A percentile compares a stretch with the other conserved stretches of the same genome.
Conservation (phyloP, 2,329 filamentous ascomycete genomes). For the Hymenoscyphus fraxineus region DNA sequence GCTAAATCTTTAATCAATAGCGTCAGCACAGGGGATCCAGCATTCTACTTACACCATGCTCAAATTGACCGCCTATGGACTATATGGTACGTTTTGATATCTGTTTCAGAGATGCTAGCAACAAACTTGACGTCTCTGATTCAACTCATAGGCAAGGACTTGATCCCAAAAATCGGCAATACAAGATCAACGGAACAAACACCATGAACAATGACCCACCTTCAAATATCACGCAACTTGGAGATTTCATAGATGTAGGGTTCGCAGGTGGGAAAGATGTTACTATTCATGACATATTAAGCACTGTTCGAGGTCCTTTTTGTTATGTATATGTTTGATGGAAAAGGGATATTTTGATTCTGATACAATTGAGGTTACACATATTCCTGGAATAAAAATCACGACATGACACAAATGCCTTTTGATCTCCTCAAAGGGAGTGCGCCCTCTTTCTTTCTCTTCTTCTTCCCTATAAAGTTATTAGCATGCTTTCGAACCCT, state of each 20-base stretch:
- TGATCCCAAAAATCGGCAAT: slow-evolving; percentile 31
- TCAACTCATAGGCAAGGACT: slow-evolving; percentile 8
- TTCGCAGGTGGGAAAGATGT: slow-evolving; percentile 11
- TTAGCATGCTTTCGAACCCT: background rate
- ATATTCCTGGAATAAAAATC: background rate
- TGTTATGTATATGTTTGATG: slow-evolving; percentile 14
- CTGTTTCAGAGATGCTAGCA: background rate
- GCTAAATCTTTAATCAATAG: background rate
- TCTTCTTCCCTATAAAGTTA: background rate
- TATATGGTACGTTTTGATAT: slow-evolving; percentile 4
- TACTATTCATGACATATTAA: slow-evolving; percentile 14
- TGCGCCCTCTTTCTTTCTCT: background rate
- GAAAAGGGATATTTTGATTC: background rate
- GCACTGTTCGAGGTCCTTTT: slow-evolving; percentile 14
- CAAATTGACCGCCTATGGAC: slow-evolving; percentile 37
- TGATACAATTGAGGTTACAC: background rate
- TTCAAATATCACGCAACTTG: slow-evolving; percentile 27
- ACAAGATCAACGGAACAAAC: slow-evolving; percentile 36
- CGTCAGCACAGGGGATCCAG: slow-evolving; percentile 43
- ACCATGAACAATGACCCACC: slow-evolving; percentile 40
- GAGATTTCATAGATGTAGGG: slow-evolving; percentile 7
- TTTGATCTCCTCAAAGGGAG: background rate
- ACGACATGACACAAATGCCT: background rate
- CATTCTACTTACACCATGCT: slow-evolving; percentile 44
- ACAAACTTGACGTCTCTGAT: background rate